Percentiles rank a stretch among this genome's conserved stretches.
phyloP scores from a whole-genome alignment of 257 asterid species.

The Osmanthus fragrans region DNA sequence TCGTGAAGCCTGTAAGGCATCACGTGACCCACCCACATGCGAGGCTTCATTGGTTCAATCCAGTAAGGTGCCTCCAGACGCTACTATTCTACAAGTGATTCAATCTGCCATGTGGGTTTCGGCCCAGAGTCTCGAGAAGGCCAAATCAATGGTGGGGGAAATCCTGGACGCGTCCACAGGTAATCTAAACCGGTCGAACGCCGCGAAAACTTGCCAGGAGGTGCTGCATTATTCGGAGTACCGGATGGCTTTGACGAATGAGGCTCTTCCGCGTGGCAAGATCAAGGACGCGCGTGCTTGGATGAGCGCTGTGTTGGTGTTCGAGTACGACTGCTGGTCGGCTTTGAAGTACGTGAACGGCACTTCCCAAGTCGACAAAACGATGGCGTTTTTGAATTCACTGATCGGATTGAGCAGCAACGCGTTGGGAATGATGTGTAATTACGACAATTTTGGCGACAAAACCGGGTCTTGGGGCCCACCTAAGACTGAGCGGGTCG shows the following conservation, averaged over 20 bases:
- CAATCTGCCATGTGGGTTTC: constrained; percentile 46
- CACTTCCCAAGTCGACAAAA: constrained; percentile 39
- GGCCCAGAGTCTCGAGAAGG: constrained; percentile 29
- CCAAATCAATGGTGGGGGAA: constrained; percentile 40
- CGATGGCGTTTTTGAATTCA: constrained; percentile 54
- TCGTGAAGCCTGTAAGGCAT: constrained; percentile 54
- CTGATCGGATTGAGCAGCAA: constrained; percentile 42
- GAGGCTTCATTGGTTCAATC: constrained; percentile 32
- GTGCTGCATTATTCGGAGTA: constrained; percentile 39
- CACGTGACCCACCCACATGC: constrained; percentile 49
- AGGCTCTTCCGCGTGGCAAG: constrained; percentile 25
- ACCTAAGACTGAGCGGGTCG: constrained; percentile 40
- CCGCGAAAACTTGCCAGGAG: constrained; percentile 52
- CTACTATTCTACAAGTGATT: constrained; percentile 39
- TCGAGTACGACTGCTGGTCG: constrained; percentile 67
- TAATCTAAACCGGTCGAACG: constrained; percentile 45
- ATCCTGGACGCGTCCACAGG: constrained; percentile 34
- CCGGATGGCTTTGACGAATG: constrained; percentile 30
- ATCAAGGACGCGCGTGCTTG: constrained; percentile 71
- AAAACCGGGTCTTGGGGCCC: constrained; percentile 33
- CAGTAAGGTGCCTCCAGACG: constrained; percentile 28
- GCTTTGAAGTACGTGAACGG: constrained; percentile 58
- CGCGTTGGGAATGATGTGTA: constrained; percentile 50
- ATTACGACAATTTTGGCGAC: constrained; percentile 40
- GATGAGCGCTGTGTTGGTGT: constrained; percentile 58